Evolutionary conservation across 1,284 basidiomycete species (phyloP).

Genomic region (Grifola frondosa): DNA sequence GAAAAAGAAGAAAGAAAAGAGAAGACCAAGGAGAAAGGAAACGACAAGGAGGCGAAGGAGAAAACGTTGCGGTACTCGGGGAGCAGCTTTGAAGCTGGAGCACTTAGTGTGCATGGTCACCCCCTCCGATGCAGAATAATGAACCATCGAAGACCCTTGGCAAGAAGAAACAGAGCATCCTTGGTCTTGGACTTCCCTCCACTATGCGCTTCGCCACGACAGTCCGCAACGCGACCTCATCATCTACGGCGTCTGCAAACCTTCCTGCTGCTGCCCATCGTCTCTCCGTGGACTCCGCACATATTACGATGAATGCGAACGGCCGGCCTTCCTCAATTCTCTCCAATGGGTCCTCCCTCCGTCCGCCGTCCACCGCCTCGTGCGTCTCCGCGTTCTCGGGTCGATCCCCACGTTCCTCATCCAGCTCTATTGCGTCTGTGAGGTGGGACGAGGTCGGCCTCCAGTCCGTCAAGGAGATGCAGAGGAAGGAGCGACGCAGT

Average conservation of each 20-base stretch:
- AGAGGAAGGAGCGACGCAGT: conserved; percentile 44
- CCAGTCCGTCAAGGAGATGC: conserved; percentile 50
- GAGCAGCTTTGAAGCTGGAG: conserved; percentile 65
- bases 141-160: conserved; percentile 35
- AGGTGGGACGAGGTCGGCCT: conserved; percentile 67
- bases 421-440: conserved; percentile 49
- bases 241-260: conserved; percentile 31
- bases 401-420: conserved; percentile 41
- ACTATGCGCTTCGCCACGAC: conserved; percentile 47
- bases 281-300: conserved; percentile 48
- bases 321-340: conserved; percentile 46
- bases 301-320: conserved; percentile 25
- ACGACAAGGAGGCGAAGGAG: conserved; percentile 33
- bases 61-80: conserved; percentile 44
- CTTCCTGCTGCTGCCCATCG: conserved; percentile 29
- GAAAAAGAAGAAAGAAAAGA: conserved; percentile 32
- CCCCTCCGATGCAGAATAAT: conserved; percentile 19
- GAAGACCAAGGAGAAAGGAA: conserved; percentile 33
- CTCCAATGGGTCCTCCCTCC: conserved; percentile 53
- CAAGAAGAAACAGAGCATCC: conserved; percentile 58
- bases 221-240: conserved; percentile 43
- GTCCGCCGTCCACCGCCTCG: conserved; percentile 57
- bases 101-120: conserved; percentile 42
- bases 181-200: conserved; percentile 47
- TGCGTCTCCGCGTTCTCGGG: conserved; percentile 37